phyloP scores from a whole-genome alignment of 352 stramenopile genomes.

The Phytophthora multivora region DNA sequence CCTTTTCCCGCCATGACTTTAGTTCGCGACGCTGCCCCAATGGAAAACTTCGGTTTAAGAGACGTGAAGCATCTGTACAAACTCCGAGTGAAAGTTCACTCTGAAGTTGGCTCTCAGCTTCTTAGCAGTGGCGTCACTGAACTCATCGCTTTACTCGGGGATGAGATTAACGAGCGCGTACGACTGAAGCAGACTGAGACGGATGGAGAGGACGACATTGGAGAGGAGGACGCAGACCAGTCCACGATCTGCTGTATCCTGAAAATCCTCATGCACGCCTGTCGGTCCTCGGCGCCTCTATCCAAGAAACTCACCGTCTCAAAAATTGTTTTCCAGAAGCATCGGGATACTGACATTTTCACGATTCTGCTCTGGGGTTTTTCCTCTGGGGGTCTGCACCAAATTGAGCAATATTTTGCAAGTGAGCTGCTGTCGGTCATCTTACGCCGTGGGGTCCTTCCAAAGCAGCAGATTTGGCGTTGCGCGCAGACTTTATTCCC shows the following conservation, averaged over 20 bases:
- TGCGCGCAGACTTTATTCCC: conserved; percentile 54
- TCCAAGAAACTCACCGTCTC: conserved; percentile 60
- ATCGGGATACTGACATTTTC: conserved; percentile 47
- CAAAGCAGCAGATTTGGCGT: conserved; percentile 55
- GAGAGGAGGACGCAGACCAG: conserved; percentile 67
- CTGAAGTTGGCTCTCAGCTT: conserved; percentile 65
- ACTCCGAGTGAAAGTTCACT: conserved; percentile 73
- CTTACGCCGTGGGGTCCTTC: conserved; percentile 55
- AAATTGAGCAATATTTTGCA: conserved; percentile 66
- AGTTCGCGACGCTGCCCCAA: conserved; percentile 12
- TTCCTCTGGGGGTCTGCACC: conserved; percentile 34
- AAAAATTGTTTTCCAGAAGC: conserved; percentile 27
- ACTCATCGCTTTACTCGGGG: conserved; percentile 51
- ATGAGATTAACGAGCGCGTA: conserved; percentile 50
- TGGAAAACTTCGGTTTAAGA: conserved; percentile 14
- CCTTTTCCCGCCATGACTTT: conserved; percentile 67
- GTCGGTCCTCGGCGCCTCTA: conserved; percentile 63
- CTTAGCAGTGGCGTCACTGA: conserved; percentile 52
- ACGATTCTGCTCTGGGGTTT: conserved; percentile 43
- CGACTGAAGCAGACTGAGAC: conserved; percentile 26
- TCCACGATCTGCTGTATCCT: conserved; percentile 73
- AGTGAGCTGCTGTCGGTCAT: conserved; percentile 69
- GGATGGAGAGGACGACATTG: conserved; percentile 40
- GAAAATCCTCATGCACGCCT: conserved; percentile 74
- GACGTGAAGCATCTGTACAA: conserved; percentile 62